Percentiles rank a stretch among this genome's conserved stretches.
Conservation (phyloP, 73 alveolate species). For the Diophrys appendiculata region DNA sequence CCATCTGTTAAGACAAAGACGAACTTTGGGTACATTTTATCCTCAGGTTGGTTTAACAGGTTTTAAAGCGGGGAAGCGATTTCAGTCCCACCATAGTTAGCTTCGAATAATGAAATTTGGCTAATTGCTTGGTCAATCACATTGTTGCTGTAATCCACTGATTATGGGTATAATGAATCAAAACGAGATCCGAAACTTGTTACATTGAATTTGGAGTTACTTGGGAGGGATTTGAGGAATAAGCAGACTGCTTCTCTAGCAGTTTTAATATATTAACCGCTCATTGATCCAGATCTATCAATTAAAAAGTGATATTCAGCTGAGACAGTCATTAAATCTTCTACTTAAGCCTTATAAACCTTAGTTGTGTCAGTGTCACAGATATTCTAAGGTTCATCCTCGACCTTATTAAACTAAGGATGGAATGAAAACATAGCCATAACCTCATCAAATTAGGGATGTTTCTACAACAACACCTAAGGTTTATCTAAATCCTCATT, state of each 20-base stretch:
- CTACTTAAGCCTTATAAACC: not conserved
- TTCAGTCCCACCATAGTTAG: constrained; percentile 95
- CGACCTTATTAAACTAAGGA: not conserved
- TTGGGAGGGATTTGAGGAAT: constrained; percentile 79
- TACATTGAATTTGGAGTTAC: constrained; percentile 72
- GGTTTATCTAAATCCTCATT: not conserved
- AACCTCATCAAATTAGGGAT: not conserved
- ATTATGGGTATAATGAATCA: constrained; percentile 35
- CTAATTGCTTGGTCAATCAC: constrained; percentile 54
- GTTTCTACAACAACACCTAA: not conserved
- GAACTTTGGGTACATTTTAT: constrained; percentile 54
- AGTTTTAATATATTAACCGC: constrained; percentile 59
- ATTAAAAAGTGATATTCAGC: constrained; percentile 68
- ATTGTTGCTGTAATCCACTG: constrained; percentile 42
- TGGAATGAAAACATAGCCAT: not conserved
- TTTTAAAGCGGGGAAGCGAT: constrained; percentile 74
- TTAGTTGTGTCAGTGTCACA: not conserved
- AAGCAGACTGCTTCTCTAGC: constrained; percentile 76
- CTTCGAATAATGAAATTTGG: constrained; percentile 46
- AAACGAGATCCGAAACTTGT: constrained; percentile 73
- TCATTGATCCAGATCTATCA: constrained; percentile 93
- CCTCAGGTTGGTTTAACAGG: constrained; percentile 39
- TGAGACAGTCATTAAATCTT: not conserved
- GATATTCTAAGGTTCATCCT: not conserved
- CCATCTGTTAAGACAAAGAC: constrained; percentile 97